phyloP scores from a whole-genome alignment of 1,284 basidiomycete genomes.

The Irpex sp. region DNA sequence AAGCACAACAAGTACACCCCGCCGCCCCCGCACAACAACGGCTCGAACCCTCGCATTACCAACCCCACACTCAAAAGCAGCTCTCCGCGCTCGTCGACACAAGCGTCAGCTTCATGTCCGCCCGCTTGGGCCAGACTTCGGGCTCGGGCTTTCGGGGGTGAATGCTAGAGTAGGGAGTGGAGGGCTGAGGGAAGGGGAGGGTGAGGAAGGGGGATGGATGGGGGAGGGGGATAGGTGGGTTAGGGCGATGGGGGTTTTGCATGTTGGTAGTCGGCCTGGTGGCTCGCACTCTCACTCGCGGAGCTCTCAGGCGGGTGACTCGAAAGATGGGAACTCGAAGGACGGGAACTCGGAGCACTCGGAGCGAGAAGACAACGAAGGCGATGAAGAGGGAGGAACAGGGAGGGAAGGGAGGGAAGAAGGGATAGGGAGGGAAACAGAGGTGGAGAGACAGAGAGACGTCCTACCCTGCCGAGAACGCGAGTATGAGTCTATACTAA shows the following conservation, averaged over 20 bases:
- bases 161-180: too few relatives aligned
- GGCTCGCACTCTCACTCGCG: too few relatives aligned
- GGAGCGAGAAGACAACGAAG: too few relatives aligned
- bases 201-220: too few relatives aligned
- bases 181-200: too few relatives aligned
- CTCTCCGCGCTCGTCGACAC: conserved; percentile 40
- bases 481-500: conserved; percentile 79
- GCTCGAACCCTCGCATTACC: conserved; percentile 39
- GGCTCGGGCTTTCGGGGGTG: conserved; percentile 14
- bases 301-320: too few relatives aligned
- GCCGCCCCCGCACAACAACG: conserved; percentile 16
- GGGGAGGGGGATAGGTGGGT: conserved; percentile 69
- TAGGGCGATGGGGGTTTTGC: conserved; percentile 83
- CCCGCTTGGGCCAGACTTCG: conserved; percentile 4
- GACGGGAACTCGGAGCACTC: too few relatives aligned
- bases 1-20: conserved; percentile 18
- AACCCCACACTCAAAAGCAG: conserved; percentile 67
- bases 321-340: too few relatives aligned
- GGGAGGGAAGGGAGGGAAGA: not conserved
- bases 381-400: too few relatives aligned
- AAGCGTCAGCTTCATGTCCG: conserved; percentile 12
- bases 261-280: conserved; percentile 89
- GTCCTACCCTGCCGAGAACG: conserved; percentile 83
- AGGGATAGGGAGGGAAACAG: too few relatives aligned
- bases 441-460: conserved; percentile 29